A percentile compares a stretch with the other conserved stretches of the same genome.
phyloP scores from a whole-genome alignment of 495 filamentous ascomycete species.

The Hypoxylon perforatum region DNA sequence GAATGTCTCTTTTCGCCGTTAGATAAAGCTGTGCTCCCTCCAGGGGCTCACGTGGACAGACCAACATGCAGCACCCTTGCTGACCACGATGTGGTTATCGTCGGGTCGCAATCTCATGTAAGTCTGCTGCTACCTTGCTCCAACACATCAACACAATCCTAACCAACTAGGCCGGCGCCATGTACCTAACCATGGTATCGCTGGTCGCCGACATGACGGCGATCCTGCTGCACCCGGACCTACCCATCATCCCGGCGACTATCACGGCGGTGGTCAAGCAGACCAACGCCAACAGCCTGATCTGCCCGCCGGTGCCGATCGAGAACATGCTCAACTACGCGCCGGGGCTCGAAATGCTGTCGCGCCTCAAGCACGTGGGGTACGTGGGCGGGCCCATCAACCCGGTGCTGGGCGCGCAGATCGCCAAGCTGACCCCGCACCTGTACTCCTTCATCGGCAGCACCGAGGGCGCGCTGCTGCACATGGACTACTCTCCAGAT shows the following conservation, averaged over 20 bases:
- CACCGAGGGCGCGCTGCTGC: slow-evolving; percentile 41
- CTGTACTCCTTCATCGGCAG: slow-evolving; percentile 41
- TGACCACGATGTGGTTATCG: slow-evolving; percentile 25
- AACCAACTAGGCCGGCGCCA: slow-evolving; percentile 29
- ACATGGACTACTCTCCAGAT: slow-evolving; percentile 36
- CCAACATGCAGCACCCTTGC: slow-evolving; percentile 30
- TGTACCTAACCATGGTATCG: slow-evolving; percentile 28
- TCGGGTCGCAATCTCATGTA: slow-evolving; percentile 41
- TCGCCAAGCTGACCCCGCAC: slow-evolving; percentile 40
- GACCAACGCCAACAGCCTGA: slow-evolving; percentile 33
- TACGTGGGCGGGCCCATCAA: slow-evolving; percentile 45
- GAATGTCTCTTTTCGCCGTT: slow-evolving; percentile 32
- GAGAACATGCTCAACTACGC: slow-evolving; percentile 42
- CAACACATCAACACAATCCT: background rate
- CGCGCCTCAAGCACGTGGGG: slow-evolving; percentile 38
- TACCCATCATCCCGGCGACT: slow-evolving; percentile 33
- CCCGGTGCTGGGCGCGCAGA: slow-evolving; percentile 32
- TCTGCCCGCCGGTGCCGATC: slow-evolving; percentile 38
- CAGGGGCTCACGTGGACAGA: slow-evolving; percentile 21
- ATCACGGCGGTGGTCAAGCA: slow-evolving; percentile 38
- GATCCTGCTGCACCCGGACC: slow-evolving; percentile 35
- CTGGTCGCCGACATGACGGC: slow-evolving; percentile 29
- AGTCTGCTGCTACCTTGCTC: slow-evolving; percentile 4
- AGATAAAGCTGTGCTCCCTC: slow-evolving; percentile 32
- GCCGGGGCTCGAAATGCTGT: slow-evolving; percentile 24